phyloP scores from a whole-genome alignment of 371 early-diverging fungal species.

The Mucor velutinosus region DNA sequence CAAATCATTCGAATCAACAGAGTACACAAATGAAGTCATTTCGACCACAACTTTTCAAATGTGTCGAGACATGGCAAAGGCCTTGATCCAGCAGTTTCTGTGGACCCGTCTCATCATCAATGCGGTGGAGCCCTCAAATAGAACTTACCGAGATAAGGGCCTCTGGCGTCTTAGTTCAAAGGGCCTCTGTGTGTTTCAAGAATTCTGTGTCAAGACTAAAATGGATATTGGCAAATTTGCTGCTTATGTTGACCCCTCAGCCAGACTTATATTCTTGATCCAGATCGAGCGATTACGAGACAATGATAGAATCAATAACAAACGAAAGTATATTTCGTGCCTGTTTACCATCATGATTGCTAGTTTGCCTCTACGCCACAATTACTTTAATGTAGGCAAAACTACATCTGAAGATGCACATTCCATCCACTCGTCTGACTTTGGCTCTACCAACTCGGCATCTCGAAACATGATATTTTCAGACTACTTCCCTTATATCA shows the following conservation, averaged over 20 bases:
- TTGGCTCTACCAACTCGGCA: not conserved
- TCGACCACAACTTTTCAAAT: conserved; percentile 61
- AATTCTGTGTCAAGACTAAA: conserved; percentile 22
- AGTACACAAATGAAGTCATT: conserved; percentile 32
- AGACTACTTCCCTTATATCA: conserved; percentile 17
- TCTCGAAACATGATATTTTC: not conserved
- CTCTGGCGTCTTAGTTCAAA: conserved; percentile 61
- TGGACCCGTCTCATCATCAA: conserved; percentile 55
- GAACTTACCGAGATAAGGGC: conserved; percentile 54
- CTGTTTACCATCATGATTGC: conserved; percentile 27
- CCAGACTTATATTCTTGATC: conserved; percentile 10
- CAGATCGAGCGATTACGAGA: conserved; percentile 12
- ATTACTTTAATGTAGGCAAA: not conserved
- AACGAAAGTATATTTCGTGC: conserved; percentile 7
- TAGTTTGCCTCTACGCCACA: conserved; percentile 17
- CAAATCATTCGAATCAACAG: conserved; percentile 41
- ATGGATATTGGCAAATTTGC: not conserved
- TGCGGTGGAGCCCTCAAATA: conserved; percentile 49
- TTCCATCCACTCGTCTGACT: conserved; percentile 2
- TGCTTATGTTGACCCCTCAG: not conserved
- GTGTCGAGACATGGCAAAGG: conserved; percentile 63
- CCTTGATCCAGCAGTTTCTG: conserved; percentile 63
- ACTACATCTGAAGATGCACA: not conserved
- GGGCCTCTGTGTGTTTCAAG: conserved; percentile 60
- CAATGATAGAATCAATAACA: conserved; percentile 17